Evolutionary conservation across 441 rosid species (phyloP).

Genomic region (Euphorbia corollata): DNA sequence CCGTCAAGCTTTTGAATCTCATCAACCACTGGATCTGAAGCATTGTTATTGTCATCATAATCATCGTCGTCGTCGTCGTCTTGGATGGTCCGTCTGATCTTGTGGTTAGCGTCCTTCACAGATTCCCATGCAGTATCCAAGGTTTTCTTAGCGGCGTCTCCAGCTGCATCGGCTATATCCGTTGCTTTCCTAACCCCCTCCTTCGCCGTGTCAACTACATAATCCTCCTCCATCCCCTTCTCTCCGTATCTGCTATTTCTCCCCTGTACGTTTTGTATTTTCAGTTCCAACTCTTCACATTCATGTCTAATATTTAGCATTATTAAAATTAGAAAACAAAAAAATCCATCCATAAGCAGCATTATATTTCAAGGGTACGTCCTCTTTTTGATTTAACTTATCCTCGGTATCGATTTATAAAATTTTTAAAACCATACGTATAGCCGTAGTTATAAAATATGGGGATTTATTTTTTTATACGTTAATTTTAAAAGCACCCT

Average conservation of each 20-base stretch:
- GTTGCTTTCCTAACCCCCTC: constrained; percentile 34
- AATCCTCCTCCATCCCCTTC: constrained; percentile 23
- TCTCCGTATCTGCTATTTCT: neutral
- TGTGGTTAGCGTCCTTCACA: constrained; percentile 30
- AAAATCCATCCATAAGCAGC: no score
- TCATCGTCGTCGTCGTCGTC: neutral
- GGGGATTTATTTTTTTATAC: no score
- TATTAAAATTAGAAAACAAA: no score
- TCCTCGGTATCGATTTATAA: no score
- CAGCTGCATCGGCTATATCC: constrained; percentile 31
- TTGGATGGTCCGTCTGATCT: constrained; percentile 23
- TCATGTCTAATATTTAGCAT: no score
- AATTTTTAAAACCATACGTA: no score
- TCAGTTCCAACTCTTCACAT: no score
- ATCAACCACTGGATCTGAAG: constrained; percentile 21
- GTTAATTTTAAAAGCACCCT: no score
- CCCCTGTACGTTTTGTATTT: no score
- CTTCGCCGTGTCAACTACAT: constrained; percentile 33
- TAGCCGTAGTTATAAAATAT: no score
- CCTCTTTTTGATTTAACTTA: no score
- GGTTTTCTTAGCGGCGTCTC: constrained; percentile 30
- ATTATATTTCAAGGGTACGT: no score
- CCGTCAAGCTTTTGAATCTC: constrained; percentile 23
- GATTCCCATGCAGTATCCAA: constrained; percentile 47
- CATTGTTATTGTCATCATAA: constrained; percentile 9